Percentiles rank a stretch among this genome's conserved stretches.
Evolutionary conservation across 140 eudicot species (phyloP).

Genomic region (Stevia rebaudiana): DNA sequence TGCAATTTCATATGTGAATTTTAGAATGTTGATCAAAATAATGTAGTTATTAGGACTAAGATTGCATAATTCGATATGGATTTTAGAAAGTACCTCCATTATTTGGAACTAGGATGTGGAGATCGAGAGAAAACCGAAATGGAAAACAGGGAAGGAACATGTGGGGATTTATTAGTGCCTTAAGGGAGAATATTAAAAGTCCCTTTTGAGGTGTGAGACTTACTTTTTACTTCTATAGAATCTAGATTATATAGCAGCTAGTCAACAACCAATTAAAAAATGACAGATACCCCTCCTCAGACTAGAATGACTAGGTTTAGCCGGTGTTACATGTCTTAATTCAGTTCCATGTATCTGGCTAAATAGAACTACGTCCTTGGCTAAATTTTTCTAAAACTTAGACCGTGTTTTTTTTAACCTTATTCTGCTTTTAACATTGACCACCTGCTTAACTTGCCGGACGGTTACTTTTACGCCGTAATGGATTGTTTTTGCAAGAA

Average conservation of each 20-base stretch:
- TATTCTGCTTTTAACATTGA: too few relatives aligned
- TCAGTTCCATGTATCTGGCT: too few relatives aligned
- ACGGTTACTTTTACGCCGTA: too few relatives aligned
- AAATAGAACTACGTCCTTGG: too few relatives aligned
- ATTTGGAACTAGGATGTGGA: constrained; percentile 33
- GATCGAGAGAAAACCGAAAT: constrained; percentile 1
- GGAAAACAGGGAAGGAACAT: constrained; percentile 39
- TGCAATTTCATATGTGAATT: background rate
- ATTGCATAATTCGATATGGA: background rate
- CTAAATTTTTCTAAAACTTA: too few relatives aligned
- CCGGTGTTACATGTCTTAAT: too few relatives aligned
- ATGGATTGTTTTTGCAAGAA: too few relatives aligned
- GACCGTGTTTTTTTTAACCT: too few relatives aligned
- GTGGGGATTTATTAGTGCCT: constrained; percentile 37
- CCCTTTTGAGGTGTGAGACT: constrained; percentile 43
- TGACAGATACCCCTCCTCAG: too few relatives aligned
- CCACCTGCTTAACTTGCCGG: too few relatives aligned
- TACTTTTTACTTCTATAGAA: constrained; percentile 34
- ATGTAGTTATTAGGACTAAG: constrained; percentile 7
- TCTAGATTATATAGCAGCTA: constrained; percentile 26
- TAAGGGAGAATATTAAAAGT: constrained; percentile 64
- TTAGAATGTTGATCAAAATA: constrained; percentile 11
- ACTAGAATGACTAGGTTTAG: too few relatives aligned
- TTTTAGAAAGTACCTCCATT: constrained; percentile 53
- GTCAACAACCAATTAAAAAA: too few relatives aligned